phyloP scores from a whole-genome alignment of 768 basidiomycete species.

The Mycena epipterygia region DNA sequence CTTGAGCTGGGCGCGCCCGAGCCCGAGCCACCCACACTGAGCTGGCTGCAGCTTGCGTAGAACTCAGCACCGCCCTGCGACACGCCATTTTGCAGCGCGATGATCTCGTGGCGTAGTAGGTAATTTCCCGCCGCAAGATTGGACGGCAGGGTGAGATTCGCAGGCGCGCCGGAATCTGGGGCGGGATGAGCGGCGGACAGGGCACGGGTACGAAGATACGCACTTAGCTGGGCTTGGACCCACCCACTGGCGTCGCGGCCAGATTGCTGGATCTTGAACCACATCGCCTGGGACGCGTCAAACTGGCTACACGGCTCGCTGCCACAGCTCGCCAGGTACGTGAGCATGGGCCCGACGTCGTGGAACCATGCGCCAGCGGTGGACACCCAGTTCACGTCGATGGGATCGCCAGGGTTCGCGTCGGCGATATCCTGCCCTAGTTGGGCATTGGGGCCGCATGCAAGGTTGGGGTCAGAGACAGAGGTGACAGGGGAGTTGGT shows the following conservation, averaged over 20 bases:
- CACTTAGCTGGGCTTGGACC: conserved; percentile 69
- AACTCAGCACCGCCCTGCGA: conserved; percentile 78
- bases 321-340: conserved; percentile 79
- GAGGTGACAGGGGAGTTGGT: conserved; percentile 62
- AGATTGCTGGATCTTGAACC: conserved; percentile 80
- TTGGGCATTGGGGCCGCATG: conserved; percentile 62
- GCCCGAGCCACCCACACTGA: conserved; percentile 67
- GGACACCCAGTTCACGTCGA: conserved; percentile 59
- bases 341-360: conserved; percentile 77
- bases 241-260: conserved; percentile 61
- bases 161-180: conserved; percentile 49
- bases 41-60: conserved; percentile 79
- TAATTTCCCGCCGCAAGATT: conserved; percentile 78
- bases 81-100: conserved; percentile 79
- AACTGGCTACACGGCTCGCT: conserved; percentile 70
- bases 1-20: conserved; percentile 59
- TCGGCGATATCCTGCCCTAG: conserved; percentile 57
- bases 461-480: conserved; percentile 56
- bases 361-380: conserved; percentile 60
- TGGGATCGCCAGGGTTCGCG: conserved; percentile 61
- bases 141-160: conserved; percentile 59
- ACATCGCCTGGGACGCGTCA: conserved; percentile 68
- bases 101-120: conserved; percentile 84
- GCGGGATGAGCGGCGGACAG: conserved; percentile 45
- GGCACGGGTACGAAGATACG: conserved; percentile 42